phyloP scores from a whole-genome alignment of 1,139 yeast genomes.

The Pneumocystis sp. region DNA sequence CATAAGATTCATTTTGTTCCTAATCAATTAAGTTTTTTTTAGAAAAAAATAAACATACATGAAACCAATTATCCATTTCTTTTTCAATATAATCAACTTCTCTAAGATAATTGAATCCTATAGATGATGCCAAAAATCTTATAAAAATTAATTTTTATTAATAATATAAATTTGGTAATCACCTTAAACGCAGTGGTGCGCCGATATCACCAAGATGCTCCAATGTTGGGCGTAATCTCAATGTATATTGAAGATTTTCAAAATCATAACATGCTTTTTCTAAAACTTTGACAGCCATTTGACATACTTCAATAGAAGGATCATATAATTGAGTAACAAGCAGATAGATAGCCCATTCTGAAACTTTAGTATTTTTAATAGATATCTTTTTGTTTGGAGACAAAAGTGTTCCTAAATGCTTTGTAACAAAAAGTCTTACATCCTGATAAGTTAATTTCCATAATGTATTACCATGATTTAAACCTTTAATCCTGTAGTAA shows the following conservation, averaged over 20 bases:
- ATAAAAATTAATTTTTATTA: slow-evolving; percentile 22
- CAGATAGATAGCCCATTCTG: slow-evolving; percentile 32
- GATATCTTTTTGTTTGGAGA: slow-evolving; percentile 13
- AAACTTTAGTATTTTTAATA: slow-evolving; percentile 16
- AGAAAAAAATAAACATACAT: slow-evolving; percentile 15
- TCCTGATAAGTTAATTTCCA: slow-evolving; percentile 14
- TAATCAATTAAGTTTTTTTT: background rate
- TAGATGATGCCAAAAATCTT: slow-evolving; percentile 39
- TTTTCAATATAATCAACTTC: slow-evolving; percentile 38
- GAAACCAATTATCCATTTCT: slow-evolving; percentile 49
- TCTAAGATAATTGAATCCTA: slow-evolving; percentile 41
- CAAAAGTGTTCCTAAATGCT: slow-evolving; percentile 34
- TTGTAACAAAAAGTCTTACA: slow-evolving; percentile 44
- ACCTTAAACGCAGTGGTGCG: slow-evolving; percentile 25
- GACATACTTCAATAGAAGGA: slow-evolving; percentile 40
- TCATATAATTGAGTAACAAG: slow-evolving; percentile 63
- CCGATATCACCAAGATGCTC: slow-evolving; percentile 33
- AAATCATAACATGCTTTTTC: slow-evolving; percentile 33
- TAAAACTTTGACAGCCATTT: slow-evolving; percentile 39
- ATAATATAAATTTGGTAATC: background rate
- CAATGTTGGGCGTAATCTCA: slow-evolving; percentile 33
- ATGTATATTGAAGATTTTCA: slow-evolving; percentile 31
- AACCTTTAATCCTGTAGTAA: slow-evolving; percentile 38
- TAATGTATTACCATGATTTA: background rate
- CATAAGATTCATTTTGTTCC: slow-evolving; percentile 38